These are phyloP conservation scores for Neoascochyta sp. DNA, from an alignment of 2,329 filamentous ascomycete species.

Conservation along the genomic window DNA sequence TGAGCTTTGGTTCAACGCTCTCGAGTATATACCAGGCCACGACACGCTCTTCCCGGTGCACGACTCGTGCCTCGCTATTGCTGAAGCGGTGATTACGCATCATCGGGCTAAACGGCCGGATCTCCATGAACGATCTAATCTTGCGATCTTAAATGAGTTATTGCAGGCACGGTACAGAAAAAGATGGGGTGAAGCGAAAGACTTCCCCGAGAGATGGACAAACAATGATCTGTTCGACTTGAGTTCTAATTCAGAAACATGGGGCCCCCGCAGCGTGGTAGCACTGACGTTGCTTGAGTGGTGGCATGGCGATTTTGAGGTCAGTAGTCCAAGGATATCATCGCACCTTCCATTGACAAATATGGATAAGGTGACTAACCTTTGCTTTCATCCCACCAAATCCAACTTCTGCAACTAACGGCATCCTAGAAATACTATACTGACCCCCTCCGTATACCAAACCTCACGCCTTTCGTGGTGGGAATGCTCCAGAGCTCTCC, in stretches of 20 bases:
- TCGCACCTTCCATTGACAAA: neutral
- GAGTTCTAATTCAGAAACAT: constrained; percentile 4
- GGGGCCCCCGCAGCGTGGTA: constrained; percentile 19
- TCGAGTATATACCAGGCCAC: constrained; percentile 6
- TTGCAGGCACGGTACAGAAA: constrained; percentile 11
- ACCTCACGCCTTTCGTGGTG: constrained; percentile 9
- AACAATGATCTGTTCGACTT: constrained; percentile 20
- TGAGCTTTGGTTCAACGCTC: constrained; percentile 14
- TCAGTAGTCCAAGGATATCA: constrained; percentile 1
- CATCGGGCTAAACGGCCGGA: too few species aligned
- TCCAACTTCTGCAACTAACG: too few species aligned
- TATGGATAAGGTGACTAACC: too few species aligned
- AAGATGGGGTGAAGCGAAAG: too few species aligned
- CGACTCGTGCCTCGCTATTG: constrained; percentile 19
- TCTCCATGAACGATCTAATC: constrained; percentile 1
- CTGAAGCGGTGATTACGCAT: too few species aligned
- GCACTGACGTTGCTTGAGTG: constrained; percentile 18
- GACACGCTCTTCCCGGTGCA: constrained; percentile 25
- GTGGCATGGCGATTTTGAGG: constrained; percentile 25
- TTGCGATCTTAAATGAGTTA: constrained; percentile 9
- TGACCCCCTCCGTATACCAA: constrained; percentile 13
- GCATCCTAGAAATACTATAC: constrained; percentile 20
- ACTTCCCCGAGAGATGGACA: too few species aligned
- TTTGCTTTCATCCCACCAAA: too few species aligned
- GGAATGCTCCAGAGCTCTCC: constrained; percentile 10